phyloP scores from a whole-genome alignment of 2,329 filamentous ascomycete species.

The Uncinocarpus reesii region DNA sequence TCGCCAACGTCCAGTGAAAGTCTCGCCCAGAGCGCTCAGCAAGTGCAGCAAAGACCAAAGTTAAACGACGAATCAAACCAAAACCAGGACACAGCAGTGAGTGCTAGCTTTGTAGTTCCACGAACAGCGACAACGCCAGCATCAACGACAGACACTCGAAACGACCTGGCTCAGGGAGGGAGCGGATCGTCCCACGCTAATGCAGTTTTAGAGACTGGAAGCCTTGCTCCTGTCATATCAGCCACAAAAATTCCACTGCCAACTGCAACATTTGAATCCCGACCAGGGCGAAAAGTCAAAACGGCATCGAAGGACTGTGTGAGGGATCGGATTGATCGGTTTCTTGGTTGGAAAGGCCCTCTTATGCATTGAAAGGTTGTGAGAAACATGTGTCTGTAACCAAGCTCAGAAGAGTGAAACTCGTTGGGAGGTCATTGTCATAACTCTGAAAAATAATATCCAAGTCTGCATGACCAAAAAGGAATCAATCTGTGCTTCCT shows the following conservation, averaged over 20 bases:
- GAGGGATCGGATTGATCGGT: conserved; percentile 13
- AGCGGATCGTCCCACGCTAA: too few species aligned
- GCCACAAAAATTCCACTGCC: too few species aligned
- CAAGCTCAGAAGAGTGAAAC: too few species aligned
- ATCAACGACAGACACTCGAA: background rate
- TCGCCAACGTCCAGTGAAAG: background rate
- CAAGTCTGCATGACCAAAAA: too few species aligned
- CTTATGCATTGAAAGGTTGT: background rate
- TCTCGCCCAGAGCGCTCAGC: background rate
- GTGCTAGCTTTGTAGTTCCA: too few species aligned
- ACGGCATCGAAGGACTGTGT: background rate
- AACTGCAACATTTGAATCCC: background rate
- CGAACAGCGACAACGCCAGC: background rate
- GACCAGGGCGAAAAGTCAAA: background rate
- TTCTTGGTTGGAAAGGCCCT: conserved; percentile 13
- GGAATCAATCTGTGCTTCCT: too few species aligned
- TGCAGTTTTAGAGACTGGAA: too few species aligned
- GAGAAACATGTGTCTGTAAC: too few species aligned
- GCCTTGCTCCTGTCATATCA: background rate
- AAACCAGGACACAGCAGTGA: background rate
- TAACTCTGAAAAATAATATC: too few species aligned
- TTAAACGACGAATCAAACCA: background rate
- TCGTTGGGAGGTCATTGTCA: too few species aligned
- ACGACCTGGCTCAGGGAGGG: too few species aligned
- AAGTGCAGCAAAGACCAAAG: background rate